These are phyloP conservation scores for Kwoniella sp. DNA, from an alignment of 768 basidiomycete species.

Conservation along the genomic window DNA sequence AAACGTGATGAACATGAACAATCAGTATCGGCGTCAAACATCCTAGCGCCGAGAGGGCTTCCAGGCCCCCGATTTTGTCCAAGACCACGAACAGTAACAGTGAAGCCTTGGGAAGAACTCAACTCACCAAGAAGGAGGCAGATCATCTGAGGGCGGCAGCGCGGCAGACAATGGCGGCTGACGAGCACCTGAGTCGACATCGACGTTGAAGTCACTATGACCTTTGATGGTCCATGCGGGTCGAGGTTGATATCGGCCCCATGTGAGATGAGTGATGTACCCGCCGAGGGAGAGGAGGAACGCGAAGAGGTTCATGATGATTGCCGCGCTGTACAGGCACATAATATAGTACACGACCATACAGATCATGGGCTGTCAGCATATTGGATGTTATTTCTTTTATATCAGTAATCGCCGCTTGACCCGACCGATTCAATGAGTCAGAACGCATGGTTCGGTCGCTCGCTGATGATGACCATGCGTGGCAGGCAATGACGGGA, in stretches of 20 bases:
- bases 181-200: neutral
- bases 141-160: conserved; percentile 15
- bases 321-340: conserved; percentile 21
- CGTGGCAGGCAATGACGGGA: too few relatives aligned
- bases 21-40: too few relatives aligned
- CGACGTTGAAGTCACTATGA: neutral
- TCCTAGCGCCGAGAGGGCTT: too few relatives aligned
- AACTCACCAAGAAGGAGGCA: conserved; percentile 20
- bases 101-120: neutral
- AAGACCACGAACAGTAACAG: neutral
- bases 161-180: conserved; percentile 14
- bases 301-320: conserved; percentile 39
- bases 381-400: neutral
- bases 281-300: conserved; percentile 29
- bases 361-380: too few relatives aligned
- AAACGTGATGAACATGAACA: neutral
- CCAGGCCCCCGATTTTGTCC: too few relatives aligned
- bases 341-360: neutral
- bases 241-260: conserved; percentile 29
- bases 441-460: too few relatives aligned
- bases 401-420: neutral
- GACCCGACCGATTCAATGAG: neutral
- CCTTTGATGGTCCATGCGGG: conserved; percentile 42
- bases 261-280: conserved; percentile 27
- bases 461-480: too few relatives aligned